phyloP scores from a whole-genome alignment of 2,329 filamentous ascomycete species.

The Plectosphaerella sp. region DNA sequence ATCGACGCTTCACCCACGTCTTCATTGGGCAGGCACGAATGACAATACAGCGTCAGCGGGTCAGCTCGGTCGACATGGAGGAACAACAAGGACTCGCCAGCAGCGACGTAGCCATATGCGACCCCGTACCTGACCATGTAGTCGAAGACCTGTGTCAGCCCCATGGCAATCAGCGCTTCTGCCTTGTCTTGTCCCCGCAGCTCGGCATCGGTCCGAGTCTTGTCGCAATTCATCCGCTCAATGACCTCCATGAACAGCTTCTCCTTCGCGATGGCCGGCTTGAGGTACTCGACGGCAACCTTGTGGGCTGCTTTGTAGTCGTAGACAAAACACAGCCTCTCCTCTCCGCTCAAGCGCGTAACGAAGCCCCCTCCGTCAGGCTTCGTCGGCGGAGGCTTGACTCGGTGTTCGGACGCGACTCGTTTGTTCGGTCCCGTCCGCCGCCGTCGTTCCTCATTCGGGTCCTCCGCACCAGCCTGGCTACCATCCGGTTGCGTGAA shows the following conservation, averaged over 20 bases:
- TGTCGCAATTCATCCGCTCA: slow-evolving; percentile 4
- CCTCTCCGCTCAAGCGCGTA: slow-evolving; percentile 3
- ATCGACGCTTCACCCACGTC: slow-evolving; percentile 6
- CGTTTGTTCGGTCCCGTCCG: slow-evolving; percentile 8
- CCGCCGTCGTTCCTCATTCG: not conserved
- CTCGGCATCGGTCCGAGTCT: not conserved
- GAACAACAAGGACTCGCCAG: slow-evolving; percentile 18
- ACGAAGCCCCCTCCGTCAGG: slow-evolving; percentile 10
- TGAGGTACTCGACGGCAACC: slow-evolving; percentile 1
- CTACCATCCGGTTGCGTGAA: slow-evolving; percentile 7
- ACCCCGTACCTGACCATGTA: slow-evolving; percentile 15
- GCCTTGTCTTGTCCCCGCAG: not conserved
- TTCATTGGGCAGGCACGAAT: slow-evolving; percentile 9
- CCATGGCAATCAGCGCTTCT: slow-evolving; percentile 13
- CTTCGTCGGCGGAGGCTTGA: slow-evolving; percentile 2
- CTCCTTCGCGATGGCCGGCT: slow-evolving; percentile 5
- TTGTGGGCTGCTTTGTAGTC: slow-evolving; percentile 9
- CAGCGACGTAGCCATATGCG: slow-evolving; percentile 18
- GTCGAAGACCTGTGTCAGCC: slow-evolving; percentile 14
- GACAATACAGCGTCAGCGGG: slow-evolving; percentile 11
- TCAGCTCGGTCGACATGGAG: slow-evolving; percentile 14
- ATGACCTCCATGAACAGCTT: slow-evolving; percentile 9
- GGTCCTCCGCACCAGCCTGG: slow-evolving; percentile 2
- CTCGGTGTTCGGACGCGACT: slow-evolving; percentile 8
- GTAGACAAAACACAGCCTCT: slow-evolving; percentile 1